A percentile compares a stretch with the other conserved stretches of the same genome.
Conservation (phyloP, 2,329 filamentous ascomycete species). For the Sporothrix brasiliensis region DNA sequence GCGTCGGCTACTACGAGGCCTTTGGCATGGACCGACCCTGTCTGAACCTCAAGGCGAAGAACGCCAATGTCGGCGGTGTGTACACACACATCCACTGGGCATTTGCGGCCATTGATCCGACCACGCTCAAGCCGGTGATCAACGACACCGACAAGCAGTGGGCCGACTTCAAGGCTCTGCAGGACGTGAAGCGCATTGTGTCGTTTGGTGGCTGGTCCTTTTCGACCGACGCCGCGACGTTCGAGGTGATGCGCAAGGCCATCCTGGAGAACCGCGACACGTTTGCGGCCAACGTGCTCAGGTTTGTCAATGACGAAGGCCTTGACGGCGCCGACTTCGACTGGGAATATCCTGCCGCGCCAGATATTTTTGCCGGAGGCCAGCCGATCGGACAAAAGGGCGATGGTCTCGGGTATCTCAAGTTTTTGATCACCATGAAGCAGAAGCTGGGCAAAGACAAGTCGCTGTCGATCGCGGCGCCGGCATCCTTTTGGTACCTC, state of each 20-base stretch:
- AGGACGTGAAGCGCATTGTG: constrained; percentile 46
- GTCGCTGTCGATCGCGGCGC: constrained; percentile 38
- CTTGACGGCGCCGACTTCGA: constrained; percentile 33
- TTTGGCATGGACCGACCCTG: constrained; percentile 42
- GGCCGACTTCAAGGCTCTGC: constrained; percentile 39
- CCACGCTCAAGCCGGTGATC: constrained; percentile 36
- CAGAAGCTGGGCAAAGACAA: constrained; percentile 35
- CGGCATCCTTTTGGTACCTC: constrained; percentile 43
- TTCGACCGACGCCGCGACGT: constrained; percentile 44
- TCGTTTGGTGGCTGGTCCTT: constrained; percentile 52
- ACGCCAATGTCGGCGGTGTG: constrained; percentile 32
- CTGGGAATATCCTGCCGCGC: constrained; percentile 34
- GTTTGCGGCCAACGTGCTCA: constrained; percentile 28
- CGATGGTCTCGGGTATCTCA: constrained; percentile 44
- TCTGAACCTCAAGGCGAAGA: constrained; percentile 38
- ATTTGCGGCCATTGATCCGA: constrained; percentile 40
- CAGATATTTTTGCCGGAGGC: constrained; percentile 36
- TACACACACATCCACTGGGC: constrained; percentile 42
- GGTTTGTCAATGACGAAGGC: constrained; percentile 23
- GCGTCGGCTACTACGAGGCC: constrained; percentile 45
- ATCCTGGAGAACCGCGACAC: constrained; percentile 25
- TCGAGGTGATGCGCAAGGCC: constrained; percentile 42
- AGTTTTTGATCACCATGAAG: constrained; percentile 40
- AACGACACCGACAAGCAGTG: constrained; percentile 39
- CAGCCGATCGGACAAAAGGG: constrained; percentile 40